phyloP scores from a whole-genome alignment of 345 rosid species.

The Sisymbrium irio region DNA sequence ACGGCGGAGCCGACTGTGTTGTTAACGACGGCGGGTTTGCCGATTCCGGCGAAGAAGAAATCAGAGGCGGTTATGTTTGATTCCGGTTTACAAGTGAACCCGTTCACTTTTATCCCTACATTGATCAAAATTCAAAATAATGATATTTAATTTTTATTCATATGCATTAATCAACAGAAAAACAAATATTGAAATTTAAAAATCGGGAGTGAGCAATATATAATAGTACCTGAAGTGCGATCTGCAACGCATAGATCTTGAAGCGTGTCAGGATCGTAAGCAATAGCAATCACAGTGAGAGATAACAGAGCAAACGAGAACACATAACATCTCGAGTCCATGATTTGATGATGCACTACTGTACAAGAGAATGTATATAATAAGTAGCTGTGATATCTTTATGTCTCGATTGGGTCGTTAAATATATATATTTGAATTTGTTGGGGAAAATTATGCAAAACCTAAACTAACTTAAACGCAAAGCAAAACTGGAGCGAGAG shows the following conservation, averaged over 20 bases:
- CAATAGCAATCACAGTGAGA: conserved; percentile 23
- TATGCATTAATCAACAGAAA: no score
- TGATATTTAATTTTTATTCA: no score
- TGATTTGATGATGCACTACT: neutral
- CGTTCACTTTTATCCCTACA: conserved; percentile 55
- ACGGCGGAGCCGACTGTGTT: conserved; percentile 56
- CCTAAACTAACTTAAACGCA: conserved; percentile 40
- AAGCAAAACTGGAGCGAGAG: conserved; percentile 37
- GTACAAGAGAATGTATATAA: neutral
- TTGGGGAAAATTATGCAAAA: conserved; percentile 20
- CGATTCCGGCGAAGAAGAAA: conserved; percentile 58
- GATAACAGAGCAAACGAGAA: conserved; percentile 25
- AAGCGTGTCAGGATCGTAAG: conserved; percentile 58
- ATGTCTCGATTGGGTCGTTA: neutral
- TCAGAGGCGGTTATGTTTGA: conserved; percentile 50
- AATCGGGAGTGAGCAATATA: no score
- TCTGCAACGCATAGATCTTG: conserved; percentile 72
- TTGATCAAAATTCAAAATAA: no score
- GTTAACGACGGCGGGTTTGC: conserved; percentile 43
- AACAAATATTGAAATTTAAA: no score
- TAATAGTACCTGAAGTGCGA: conserved; percentile 49
- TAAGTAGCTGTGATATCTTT: neutral
- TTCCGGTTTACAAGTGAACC: conserved; percentile 57
- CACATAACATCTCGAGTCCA: conserved; percentile 2
- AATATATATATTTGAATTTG: conserved; percentile 12